Base-by-base conservation (phyloP, 164 flowering plant genomes). In the Litsea cubeba region DNA sequence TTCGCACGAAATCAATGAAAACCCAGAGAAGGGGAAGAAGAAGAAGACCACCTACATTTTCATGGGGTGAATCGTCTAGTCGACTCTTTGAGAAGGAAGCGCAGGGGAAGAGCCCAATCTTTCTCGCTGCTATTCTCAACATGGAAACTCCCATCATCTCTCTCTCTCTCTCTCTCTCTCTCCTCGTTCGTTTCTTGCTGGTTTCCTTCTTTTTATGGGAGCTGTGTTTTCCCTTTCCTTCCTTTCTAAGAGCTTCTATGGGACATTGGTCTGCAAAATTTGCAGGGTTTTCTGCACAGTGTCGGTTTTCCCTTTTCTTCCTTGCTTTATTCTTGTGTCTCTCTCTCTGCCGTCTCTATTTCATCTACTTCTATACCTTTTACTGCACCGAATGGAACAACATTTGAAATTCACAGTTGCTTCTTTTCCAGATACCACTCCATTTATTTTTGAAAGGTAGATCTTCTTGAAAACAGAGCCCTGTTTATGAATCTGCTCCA, bases 21-120 rank as follows among this genome's bases (percentile, higher is more conserved):
- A 40, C 2, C 20, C 50, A 22, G 30, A 35, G 7, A 35, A 40
- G 12, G 2, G 3, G 8, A 46, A 26, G 68, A 62, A n/a, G 7
- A 50, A 58, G 26, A 51, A n/a, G 57, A 51, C 71, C n/a, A 51
- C 71, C n/a, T 72, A 77, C 80, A 76, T 79, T 46, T 17, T 68
- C 62, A 26, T 24, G 60, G 35, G 32, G 30, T 24, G 71, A 25
- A 71, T 81, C 74, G 49, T 74, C 79, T 24, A 65, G n/a, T 58
- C 49, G 75, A 50, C 24, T 58, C 24, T 67, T 28, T 22, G 79
- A 70, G 72, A 65, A 76, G 35, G 76, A 76, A 72, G 73, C 74
- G 32, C 84, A 81, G 62, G 84, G 80, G 12, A 54, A 54, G 60
- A 81, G 60, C 17, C 74, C 75, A 6, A 81, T 76, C 67, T 64